Conservation (phyloP, 139 green algal genomes). For the Coelastrella sp. region DNA sequence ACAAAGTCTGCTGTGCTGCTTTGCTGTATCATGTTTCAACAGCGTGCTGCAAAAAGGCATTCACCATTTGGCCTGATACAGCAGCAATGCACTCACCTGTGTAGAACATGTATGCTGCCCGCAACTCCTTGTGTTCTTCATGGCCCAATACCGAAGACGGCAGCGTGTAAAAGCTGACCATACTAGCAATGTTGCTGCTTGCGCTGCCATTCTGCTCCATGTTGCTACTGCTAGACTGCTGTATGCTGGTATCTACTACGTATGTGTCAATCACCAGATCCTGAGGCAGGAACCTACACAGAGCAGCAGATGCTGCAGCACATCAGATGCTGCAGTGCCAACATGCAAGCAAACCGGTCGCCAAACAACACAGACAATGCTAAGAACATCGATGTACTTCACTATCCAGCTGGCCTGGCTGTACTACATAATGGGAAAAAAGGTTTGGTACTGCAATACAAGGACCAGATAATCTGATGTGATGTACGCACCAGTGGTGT, state of each 20-base stretch:
- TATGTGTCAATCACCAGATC: slow-evolving; percentile 89
- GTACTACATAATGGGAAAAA: too few relatives aligned
- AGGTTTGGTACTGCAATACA: too few relatives aligned
- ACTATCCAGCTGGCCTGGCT: too few relatives aligned
- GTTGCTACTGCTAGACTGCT: not conserved
- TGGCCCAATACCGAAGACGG: slow-evolving; percentile 91
- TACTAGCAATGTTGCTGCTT: slow-evolving; percentile 80
- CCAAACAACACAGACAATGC: too few relatives aligned
- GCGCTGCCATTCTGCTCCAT: not conserved
- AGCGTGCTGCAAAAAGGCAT: too few relatives aligned
- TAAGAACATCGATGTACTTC: too few relatives aligned
- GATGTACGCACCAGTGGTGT: slow-evolving; percentile 83
- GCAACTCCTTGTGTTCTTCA: slow-evolving; percentile 83
- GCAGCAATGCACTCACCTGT: slow-evolving; percentile 66
- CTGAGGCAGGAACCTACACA: slow-evolving; percentile 65
- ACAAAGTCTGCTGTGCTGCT: too few relatives aligned
- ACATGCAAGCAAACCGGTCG: too few relatives aligned
- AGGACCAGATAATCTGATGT: too few relatives aligned
- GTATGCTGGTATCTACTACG: slow-evolving; percentile 83
- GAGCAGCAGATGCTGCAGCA: not conserved
- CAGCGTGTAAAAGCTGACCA: slow-evolving; percentile 97
- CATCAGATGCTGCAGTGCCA: too few relatives aligned
- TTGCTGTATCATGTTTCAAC: too few relatives aligned
- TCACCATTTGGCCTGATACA: too few relatives aligned
- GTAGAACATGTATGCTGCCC: slow-evolving; percentile 98